Evolutionary conservation across 148 eudicot species (phyloP).

Genomic region (Euryodendron excelsum): DNA sequence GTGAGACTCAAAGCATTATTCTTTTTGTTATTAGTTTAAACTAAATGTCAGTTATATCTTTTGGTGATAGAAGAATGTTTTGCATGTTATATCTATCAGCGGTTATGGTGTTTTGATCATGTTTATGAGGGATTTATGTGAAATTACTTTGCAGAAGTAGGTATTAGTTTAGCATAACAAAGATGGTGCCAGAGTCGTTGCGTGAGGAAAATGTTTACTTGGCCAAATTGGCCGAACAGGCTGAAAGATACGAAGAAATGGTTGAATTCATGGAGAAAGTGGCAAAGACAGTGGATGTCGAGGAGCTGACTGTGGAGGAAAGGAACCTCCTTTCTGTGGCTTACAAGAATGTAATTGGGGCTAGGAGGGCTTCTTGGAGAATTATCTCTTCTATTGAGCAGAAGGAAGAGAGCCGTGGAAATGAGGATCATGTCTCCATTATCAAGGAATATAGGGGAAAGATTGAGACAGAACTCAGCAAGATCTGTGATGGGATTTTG

Average conservation of each 20-base stretch:
- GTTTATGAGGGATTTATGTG: not conserved
- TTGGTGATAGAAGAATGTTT: no score
- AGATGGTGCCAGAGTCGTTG: conserved; percentile 46
- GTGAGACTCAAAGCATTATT: not conserved
- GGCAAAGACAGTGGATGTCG: conserved; percentile 54
- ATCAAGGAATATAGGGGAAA: conserved; percentile 74
- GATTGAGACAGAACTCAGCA: conserved; percentile 72
- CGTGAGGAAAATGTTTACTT: conserved; percentile 75
- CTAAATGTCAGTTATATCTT: not conserved
- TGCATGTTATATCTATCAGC: not conserved
- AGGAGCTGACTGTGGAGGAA: conserved; percentile 75
- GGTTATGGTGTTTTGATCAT: not conserved
- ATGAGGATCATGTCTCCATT: conserved; percentile 63
- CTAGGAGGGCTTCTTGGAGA: conserved; percentile 91
- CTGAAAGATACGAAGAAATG: conserved; percentile 88
- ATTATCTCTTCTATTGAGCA: conserved; percentile 83
- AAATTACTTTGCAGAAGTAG: conserved; percentile 10
- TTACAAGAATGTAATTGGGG: conserved; percentile 83
- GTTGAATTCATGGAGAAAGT: conserved; percentile 80
- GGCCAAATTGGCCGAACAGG: conserved; percentile 89
- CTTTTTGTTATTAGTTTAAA: not conserved
- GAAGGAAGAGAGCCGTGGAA: conserved; percentile 81
- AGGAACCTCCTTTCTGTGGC: conserved; percentile 79
- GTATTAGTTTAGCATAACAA: not conserved
- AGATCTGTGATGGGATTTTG: conserved; percentile 78